Percentiles rank a stretch among this genome's conserved stretches.
Conservation (phyloP, 768 basidiomycete genomes). For the Ramaria sp. region DNA sequence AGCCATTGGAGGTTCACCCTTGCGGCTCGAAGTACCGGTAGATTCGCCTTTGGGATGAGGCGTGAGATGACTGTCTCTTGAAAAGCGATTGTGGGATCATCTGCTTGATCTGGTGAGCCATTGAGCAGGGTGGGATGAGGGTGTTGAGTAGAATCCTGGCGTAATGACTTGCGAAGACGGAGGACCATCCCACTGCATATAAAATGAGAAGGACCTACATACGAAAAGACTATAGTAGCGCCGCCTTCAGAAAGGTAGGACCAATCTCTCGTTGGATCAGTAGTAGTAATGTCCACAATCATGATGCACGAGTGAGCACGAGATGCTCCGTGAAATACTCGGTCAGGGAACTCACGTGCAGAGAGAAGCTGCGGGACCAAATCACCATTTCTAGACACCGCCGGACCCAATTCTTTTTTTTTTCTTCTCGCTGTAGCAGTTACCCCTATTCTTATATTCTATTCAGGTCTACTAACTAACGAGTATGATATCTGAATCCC, state of each 20-base stretch:
- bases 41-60: slow-evolving; percentile 47
- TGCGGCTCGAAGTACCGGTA: slow-evolving; percentile 48
- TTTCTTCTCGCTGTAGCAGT: too few relatives aligned
- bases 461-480: neutral
- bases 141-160: slow-evolving; percentile 1
- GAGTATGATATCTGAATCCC: slow-evolving; percentile 19
- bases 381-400: too few relatives aligned
- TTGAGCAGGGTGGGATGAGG: slow-evolving; percentile 27
- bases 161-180: slow-evolving; percentile 55
- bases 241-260: slow-evolving; percentile 87
- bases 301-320: neutral
- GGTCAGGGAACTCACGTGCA: too few relatives aligned
- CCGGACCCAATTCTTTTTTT: too few relatives aligned
- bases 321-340: too few relatives aligned
- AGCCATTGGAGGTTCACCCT: slow-evolving; percentile 46
- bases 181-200: slow-evolving; percentile 57
- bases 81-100: slow-evolving; percentile 39
- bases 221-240: slow-evolving; percentile 81
- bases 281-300: slow-evolving; percentile 17
- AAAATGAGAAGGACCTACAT: slow-evolving; percentile 43
- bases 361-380: too few relatives aligned
- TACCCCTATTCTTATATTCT: neutral
- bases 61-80: slow-evolving; percentile 52
- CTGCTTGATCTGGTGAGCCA: slow-evolving; percentile 22
- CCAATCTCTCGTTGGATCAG: slow-evolving; percentile 46